Base-by-base conservation (phyloP, 352 stramenopile species). In the Globisporangium ultimum region DNA sequence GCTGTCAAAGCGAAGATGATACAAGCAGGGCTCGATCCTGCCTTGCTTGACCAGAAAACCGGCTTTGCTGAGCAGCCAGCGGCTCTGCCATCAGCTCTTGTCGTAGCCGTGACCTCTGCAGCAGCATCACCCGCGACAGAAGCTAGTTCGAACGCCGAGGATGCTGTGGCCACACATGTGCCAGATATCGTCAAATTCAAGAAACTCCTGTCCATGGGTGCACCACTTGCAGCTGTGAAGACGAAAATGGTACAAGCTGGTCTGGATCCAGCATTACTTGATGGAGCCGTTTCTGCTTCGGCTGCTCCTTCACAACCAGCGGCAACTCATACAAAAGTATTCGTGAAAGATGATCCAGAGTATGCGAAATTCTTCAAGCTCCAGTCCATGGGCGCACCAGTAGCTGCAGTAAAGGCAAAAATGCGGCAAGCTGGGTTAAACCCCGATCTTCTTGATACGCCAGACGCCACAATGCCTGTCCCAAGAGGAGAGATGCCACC, bases 371-470 rank as follows among this genome's bases (percentile, higher is more conserved):
- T 85, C 58, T 85, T 88, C 48, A 91, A 89, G 48, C 36, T 89
- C 14, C 58, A 74, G 42, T 73, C 75, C 0, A 90, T 89, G 77
- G 80, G 80, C 2, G 79, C 77, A 1, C 82, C 82, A 32, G 49
- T 50, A 3, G 67, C 58, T 20, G 76, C 74, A 8, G 80, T 91
- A 2, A 84, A 88, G 48, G 68, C 75, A 0, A 89, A 89, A 53
- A 87, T 87, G 74, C 34, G 43, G 11, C 70, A 81, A 60, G 94
- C 97, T 66, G 89, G 88, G 1, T 58, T 98, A 21, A 92, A 98
- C 69, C 71, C 86, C 42, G 72, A 80, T 3, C 61, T 89, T 3
- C 58, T 91, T 9, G 78, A 90, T 47, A 90, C 75, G 0, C 82
- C 84, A 12, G 74, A 90, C 34, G 78, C 76, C 3, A 57, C 68